Conservation (phyloP, 768 basidiomycete species). For the Cubamyces lactineus region DNA sequence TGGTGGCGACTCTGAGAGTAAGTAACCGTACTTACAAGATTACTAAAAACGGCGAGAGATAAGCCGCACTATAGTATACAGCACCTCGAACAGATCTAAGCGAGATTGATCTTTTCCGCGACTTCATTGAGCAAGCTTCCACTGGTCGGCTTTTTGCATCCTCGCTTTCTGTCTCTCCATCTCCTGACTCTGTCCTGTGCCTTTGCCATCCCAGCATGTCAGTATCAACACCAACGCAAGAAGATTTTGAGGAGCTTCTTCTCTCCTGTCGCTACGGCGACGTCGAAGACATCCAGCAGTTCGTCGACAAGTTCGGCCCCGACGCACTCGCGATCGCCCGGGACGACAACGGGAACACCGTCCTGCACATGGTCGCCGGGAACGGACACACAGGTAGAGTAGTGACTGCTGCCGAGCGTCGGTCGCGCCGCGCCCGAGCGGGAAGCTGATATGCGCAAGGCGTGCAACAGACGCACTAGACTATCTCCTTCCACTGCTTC, state of each 20-base stretch:
- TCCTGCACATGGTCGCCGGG: conserved; percentile 84
- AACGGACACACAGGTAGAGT: conserved; percentile 86
- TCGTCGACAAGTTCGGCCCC: conserved; percentile 60
- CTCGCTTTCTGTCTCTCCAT: not conserved
- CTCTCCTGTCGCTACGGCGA: conserved; percentile 90
- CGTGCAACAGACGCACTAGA: conserved; percentile 68
- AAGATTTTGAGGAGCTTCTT: conserved; percentile 74
- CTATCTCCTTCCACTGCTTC: conserved; percentile 66
- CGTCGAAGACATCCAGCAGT: conserved; percentile 72
- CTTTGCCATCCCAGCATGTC: conserved; percentile 7
- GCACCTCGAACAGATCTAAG: not conserved
- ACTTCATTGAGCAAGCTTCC: too few species aligned
- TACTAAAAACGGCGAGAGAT: too few species aligned
- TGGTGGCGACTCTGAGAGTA: too few species aligned
- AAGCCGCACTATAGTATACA: too few species aligned
- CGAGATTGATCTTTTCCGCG: not conserved
- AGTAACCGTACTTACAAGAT: too few species aligned
- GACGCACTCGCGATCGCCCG: conserved; percentile 50
- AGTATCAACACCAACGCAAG: conserved; percentile 19
- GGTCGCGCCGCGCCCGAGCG: conserved; percentile 16
- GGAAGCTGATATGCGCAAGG: conserved; percentile 50
- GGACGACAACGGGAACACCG: conserved; percentile 80
- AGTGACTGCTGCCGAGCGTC: conserved; percentile 22
- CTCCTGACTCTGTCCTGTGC: not conserved
- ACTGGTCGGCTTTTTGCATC: not conserved